Evolutionary conservation across 2,329 filamentous ascomycete genomes (phyloP).

Genomic region (Didymella pinodella): DNA sequence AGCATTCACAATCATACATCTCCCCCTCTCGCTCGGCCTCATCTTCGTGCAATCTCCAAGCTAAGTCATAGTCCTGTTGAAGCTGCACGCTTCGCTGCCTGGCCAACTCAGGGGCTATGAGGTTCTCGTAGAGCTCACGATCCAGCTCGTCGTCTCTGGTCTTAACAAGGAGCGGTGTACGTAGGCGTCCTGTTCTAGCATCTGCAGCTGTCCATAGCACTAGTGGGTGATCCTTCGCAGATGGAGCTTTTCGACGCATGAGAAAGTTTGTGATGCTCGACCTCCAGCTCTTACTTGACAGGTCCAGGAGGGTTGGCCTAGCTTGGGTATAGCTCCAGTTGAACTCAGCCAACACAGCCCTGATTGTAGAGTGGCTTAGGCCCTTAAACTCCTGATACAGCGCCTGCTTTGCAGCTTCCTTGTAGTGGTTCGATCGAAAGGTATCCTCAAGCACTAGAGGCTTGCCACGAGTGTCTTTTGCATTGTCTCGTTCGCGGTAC

Average conservation of each 20-base stretch:
- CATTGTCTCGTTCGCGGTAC: conserved; percentile 42
- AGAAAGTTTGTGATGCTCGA: conserved; percentile 77
- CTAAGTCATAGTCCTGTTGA: conserved; percentile 52
- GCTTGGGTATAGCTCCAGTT: conserved; percentile 81
- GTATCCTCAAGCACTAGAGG: conserved; percentile 67
- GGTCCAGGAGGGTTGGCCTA: conserved; percentile 70
- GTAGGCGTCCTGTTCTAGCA: conserved; percentile 59
- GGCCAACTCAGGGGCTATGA: conserved; percentile 55
- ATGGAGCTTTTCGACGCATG: conserved; percentile 67
- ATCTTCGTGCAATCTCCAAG: conserved; percentile 57
- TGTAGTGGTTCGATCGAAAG: conserved; percentile 74
- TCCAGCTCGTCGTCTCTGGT: conserved; percentile 68
- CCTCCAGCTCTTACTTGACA: conserved; percentile 79
- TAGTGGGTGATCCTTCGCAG: conserved; percentile 63
- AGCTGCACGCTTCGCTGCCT: conserved; percentile 52
- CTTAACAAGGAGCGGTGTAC: conserved; percentile 67
- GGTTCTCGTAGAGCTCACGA: conserved; percentile 56
- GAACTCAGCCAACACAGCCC: conserved; percentile 79
- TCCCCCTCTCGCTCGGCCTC: conserved; percentile 58
- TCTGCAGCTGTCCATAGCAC: conserved; percentile 70
- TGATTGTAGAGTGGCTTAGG: conserved; percentile 75
- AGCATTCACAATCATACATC: conserved; percentile 77
- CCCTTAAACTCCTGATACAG: conserved; percentile 79
- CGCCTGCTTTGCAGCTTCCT: conserved; percentile 71
- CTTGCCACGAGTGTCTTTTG: conserved; percentile 43